These are phyloP conservation scores for Solanum hybrid DNA, from an alignment of 305 asterid genomes.

Conservation along the genomic window DNA sequence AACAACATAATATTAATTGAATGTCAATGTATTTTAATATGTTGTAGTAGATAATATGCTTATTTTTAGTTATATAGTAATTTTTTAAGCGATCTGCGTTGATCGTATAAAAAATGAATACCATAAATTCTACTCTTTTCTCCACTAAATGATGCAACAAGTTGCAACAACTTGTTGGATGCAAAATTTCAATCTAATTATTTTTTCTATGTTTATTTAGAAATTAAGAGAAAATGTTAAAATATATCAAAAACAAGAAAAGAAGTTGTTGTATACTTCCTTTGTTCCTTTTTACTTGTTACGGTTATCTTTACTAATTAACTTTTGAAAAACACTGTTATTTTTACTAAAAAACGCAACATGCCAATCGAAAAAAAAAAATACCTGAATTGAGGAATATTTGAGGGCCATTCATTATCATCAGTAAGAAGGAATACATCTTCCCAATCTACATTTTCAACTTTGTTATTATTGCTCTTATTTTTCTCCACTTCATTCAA, in stretches of 20 bases:
- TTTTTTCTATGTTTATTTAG: neutral
- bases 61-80: too few relatives aligned
- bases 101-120: too few relatives aligned
- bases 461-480: constrained; percentile 21
- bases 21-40: neutral
- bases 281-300: too few relatives aligned
- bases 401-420: constrained; percentile 69
- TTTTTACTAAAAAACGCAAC: too few relatives aligned
- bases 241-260: neutral
- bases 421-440: constrained; percentile 75
- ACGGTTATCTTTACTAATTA: too few relatives aligned
- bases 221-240: neutral
- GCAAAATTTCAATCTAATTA: neutral
- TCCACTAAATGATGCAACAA: neutral
- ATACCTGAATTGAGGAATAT: constrained; percentile 53
- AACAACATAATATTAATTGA: neutral
- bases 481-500: constrained; percentile 40
- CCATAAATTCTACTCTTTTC: neutral
- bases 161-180: neutral
- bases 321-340: too few relatives aligned
- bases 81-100: neutral
- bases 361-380: neutral
- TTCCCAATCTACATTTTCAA: constrained; percentile 75
- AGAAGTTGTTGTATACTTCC: neutral
- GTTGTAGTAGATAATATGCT: neutral